These are phyloP conservation scores for Simplicillium sp. DNA, from an alignment of 2,329 filamentous ascomycete genomes.

Conservation along the genomic window DNA sequence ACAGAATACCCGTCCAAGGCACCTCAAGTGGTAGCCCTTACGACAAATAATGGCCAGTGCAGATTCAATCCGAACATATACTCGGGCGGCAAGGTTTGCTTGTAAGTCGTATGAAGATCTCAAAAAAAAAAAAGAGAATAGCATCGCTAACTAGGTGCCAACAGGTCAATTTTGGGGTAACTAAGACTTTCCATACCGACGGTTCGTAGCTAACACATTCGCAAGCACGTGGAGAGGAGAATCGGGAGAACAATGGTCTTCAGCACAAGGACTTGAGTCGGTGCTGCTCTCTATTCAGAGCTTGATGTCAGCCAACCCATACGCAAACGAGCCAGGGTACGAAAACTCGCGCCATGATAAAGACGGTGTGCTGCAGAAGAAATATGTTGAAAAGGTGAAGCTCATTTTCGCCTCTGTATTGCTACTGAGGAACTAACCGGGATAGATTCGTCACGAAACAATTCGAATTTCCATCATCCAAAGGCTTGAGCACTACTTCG, in stretches of 20 bases:
- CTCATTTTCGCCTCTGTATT: neutral
- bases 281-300: conserved; percentile 94
- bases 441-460: conserved; percentile 81
- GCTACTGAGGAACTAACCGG: conserved; percentile 8
- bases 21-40: conserved; percentile 56
- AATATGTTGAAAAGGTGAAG: conserved; percentile 69
- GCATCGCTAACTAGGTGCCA: neutral
- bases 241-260: conserved; percentile 89
- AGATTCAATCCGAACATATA: conserved; percentile 99
- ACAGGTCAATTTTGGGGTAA: conserved; percentile 81
- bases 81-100: conserved; percentile 78
- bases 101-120: conserved; percentile 48
- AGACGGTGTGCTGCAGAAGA: conserved; percentile 65
- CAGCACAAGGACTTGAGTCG: conserved; percentile 89
- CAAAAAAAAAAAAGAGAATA: conserved; percentile 1
- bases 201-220: conserved; percentile 2
- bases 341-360: conserved; percentile 60
- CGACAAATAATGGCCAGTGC: conserved; percentile 80
- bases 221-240: conserved; percentile 88
- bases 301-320: conserved; percentile 86
- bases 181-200: conserved; percentile 3
- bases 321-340: conserved; percentile 92
- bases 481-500: conserved; percentile 70
- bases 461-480: conserved; percentile 79
- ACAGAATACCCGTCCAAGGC: conserved; percentile 73